Evolutionary conservation across 306 rosid species (phyloP), one percentile per base, ranked within the genome.

Genomic region (Potentilla sterilis): DNA sequence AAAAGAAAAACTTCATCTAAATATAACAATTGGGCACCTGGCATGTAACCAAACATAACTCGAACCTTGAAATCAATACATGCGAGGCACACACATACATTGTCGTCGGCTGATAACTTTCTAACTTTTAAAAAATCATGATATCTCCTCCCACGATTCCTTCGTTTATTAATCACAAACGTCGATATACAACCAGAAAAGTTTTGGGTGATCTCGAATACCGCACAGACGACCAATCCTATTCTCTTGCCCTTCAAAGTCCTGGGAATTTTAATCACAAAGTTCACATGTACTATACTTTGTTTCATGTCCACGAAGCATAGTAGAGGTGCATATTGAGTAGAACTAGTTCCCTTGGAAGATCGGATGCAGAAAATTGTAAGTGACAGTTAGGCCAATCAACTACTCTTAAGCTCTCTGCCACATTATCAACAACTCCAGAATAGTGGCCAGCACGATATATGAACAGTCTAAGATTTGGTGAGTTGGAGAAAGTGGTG

Each of bases 381-480:
- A 48, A 11, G 10, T 55, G 59, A 19, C 21, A 80, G 2, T 7
- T 13, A 75, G 24, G 16, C 79, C 83, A 80, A 11, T 68, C 47
- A 24, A 79, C 28, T 55, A 2, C 67, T 11, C 61, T 66, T 3
- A 79, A 28, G 32, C 44, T 14, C 2, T 55, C n/a, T 28, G 81
- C 67, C 34, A 81, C 18, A 58, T 40, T 48, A 21, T 61, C 13
- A 21, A 69, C 66, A 28, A 16, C 72, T 38, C n/a, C 5, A 24
- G 59, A 46, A 59, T 46, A 19, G 24, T 6, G 5, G 21, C 34
- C 62, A 2, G 5, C 57, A 14, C 41, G 49, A 44, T 57, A 42
- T 67, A 28, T 2, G 18, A 69, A 1, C 10, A 79, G 64, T 21
- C 13, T 55, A 55, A 55, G 62, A 21, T 55, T 55, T 55, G 0